Evolutionary conservation across 169 alveolate species (phyloP).

Genomic region (Amoebophrya sp.): DNA sequence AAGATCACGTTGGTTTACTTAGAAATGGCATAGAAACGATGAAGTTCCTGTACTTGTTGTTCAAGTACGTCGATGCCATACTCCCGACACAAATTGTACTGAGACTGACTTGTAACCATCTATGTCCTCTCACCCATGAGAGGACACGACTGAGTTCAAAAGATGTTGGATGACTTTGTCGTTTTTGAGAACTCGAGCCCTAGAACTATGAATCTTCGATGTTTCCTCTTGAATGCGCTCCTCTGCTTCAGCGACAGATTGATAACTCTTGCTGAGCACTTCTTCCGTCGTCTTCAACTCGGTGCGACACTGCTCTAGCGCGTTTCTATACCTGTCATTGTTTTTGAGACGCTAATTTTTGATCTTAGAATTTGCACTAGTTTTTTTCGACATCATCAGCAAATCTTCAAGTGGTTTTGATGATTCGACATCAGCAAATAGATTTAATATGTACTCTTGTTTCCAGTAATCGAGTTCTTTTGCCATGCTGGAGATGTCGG

Average conservation of each 20-base stretch:
- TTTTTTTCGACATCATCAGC: background rate
- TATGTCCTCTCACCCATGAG: background rate
- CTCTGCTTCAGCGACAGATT: slow-evolving; percentile 40
- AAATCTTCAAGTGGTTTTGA: background rate
- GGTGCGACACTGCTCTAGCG: slow-evolving; percentile 37
- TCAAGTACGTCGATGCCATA: background rate
- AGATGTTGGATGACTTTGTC: background rate
- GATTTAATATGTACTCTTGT: slow-evolving; percentile 33
- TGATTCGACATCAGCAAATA: slow-evolving; percentile 23
- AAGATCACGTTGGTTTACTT: background rate
- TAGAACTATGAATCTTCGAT: background rate
- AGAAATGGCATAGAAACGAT: background rate
- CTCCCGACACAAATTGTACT: background rate
- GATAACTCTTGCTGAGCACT: slow-evolving; percentile 37
- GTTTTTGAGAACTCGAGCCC: background rate
- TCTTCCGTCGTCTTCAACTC: slow-evolving; percentile 46
- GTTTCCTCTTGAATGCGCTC: slow-evolving; percentile 43
- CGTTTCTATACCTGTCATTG: background rate
- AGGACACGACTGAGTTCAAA: background rate
- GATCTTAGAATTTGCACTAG: background rate
- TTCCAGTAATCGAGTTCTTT: slow-evolving; percentile 48
- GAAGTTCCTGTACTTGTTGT: background rate
- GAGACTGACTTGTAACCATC: background rate
- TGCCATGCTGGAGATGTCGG: slow-evolving; percentile 45
- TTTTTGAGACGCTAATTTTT: background rate